Evolutionary conservation across 139 green algal species (phyloP).

Genomic region (Coelastrella sp.): DNA sequence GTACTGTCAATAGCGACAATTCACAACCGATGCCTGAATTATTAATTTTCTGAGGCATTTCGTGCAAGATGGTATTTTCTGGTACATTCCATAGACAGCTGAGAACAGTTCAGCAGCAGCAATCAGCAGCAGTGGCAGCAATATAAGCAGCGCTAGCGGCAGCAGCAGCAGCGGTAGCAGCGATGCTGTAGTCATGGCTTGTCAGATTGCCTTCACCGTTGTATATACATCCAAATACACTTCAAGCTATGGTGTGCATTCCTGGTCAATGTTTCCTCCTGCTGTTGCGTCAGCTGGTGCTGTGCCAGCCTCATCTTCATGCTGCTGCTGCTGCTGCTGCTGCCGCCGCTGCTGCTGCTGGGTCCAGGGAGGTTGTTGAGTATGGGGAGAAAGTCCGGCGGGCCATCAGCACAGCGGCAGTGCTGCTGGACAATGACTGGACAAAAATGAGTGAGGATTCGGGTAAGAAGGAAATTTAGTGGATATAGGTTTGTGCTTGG

Average conservation of each 20-base stretch:
- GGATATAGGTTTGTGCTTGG: not conserved
- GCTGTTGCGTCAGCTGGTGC: not conserved
- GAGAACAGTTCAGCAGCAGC: not conserved
- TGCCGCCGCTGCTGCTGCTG: not conserved
- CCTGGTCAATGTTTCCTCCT: not conserved
- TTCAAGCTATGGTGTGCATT: not conserved
- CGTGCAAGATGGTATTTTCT: not conserved
- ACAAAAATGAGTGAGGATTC: conserved; percentile 38
- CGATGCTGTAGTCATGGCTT: not conserved
- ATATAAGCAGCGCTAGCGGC: not conserved
- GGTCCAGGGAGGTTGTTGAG: conserved; percentile 28
- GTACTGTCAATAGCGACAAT: too few species aligned
- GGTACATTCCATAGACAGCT: not conserved
- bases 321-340: conserved; percentile 20
- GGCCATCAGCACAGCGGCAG: conserved; percentile 37
- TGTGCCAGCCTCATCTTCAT: not conserved
- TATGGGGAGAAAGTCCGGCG: conserved; percentile 38
- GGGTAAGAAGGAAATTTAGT: conserved; percentile 7
- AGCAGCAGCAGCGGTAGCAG: conserved; percentile 15
- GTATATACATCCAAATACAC: too few species aligned
- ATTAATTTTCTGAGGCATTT: too few species aligned
- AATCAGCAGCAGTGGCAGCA: not conserved
- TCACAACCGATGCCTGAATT: too few species aligned
- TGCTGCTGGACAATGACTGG: conserved; percentile 59
- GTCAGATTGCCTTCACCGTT: too few species aligned